Evolutionary conservation across 805 yeast species (phyloP).

Genomic region (Nakazawaea ernobii): DNA sequence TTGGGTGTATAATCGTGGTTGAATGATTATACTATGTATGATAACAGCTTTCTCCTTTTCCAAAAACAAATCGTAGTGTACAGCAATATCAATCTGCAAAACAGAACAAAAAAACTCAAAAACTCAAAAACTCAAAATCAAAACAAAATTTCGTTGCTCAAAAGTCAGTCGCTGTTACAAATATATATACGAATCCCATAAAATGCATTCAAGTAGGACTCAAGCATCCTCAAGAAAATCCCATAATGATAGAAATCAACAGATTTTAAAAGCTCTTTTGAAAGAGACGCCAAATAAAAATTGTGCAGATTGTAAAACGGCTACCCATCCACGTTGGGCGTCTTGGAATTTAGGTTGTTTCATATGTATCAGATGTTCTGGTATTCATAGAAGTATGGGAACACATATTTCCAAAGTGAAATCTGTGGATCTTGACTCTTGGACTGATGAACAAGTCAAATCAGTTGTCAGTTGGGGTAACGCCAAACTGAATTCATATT

Average conservation of each 20-base stretch:
- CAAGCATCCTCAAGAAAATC: constrained; percentile 8
- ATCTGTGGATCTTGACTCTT: constrained; percentile 89
- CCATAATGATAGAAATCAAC: constrained; percentile 49
- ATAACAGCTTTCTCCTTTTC: no score
- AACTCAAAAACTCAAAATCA: no score
- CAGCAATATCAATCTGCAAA: no score
- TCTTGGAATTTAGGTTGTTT: constrained; percentile 94
- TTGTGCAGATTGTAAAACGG: constrained; percentile 90
- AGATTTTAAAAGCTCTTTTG: constrained; percentile 67
- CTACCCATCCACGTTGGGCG: constrained; percentile 96
- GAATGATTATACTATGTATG: no score
- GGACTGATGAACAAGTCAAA: constrained; percentile 90
- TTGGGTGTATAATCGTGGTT: no score
- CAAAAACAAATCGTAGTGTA: no score
- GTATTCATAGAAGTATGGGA: constrained; percentile 92
- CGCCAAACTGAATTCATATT: constrained; percentile 65
- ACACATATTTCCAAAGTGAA: constrained; percentile 92
- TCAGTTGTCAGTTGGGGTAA: constrained; percentile 87
- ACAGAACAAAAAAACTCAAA: no score
- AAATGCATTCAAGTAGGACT: neutral
- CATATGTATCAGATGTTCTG: constrained; percentile 91
- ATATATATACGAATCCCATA: neutral
- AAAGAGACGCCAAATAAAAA: constrained; percentile 69
- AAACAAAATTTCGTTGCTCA: no score
- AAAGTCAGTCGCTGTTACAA: neutral